Conservation (phyloP, 1,139 yeast species). For the Insectozyma bohioensis region DNA sequence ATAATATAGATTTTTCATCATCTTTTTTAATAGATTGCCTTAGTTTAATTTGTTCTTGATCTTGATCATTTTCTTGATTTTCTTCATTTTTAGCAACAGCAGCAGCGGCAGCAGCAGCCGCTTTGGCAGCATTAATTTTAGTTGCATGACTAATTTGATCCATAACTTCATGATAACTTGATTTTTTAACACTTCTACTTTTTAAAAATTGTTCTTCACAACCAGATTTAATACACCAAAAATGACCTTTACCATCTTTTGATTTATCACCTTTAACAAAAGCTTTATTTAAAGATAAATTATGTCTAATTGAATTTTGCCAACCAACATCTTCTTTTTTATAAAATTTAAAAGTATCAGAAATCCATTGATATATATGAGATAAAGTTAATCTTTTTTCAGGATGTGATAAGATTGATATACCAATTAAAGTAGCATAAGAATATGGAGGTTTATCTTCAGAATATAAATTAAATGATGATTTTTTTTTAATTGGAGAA, state of each 20-base stretch:
- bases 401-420: constrained; percentile 87
- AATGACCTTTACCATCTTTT: constrained; percentile 95
- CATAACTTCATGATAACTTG: constrained; percentile 47
- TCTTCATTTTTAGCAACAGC: constrained; percentile 1
- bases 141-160: constrained; percentile 34
- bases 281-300: constrained; percentile 81
- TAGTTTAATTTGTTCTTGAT: constrained; percentile 1
- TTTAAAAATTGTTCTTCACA: constrained; percentile 80
- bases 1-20: constrained; percentile 11
- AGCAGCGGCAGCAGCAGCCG: constrained; percentile 8
- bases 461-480: constrained; percentile 40
- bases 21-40: constrained; percentile 17
- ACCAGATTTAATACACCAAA: constrained; percentile 88
- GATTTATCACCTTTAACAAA: constrained; percentile 90
- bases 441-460: constrained; percentile 85
- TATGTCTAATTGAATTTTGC: constrained; percentile 91
- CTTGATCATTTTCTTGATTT: constrained; percentile 1
- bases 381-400: constrained; percentile 80
- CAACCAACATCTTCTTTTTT: constrained; percentile 87
- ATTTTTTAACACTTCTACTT: constrained; percentile 50
- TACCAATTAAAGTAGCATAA: constrained; percentile 90
- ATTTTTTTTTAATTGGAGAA: constrained; percentile 16
- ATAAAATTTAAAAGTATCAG: constrained; percentile 82
- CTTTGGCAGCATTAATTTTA: constrained; percentile 11
- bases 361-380: constrained; percentile 92